Conservation (phyloP, 140 eudicot genomes). For the Flaveria floridana region DNA sequence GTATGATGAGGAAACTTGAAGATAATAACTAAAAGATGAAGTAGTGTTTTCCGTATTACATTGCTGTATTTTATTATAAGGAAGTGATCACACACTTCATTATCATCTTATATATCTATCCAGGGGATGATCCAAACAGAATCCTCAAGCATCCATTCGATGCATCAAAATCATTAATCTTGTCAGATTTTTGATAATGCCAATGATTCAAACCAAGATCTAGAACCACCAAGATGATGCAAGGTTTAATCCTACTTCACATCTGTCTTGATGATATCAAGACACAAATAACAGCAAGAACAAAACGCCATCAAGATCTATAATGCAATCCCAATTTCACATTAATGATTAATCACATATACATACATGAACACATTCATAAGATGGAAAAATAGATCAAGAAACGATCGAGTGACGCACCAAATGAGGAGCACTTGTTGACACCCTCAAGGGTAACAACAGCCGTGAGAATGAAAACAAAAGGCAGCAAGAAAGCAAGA, state of each 20-base stretch:
- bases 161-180: not conserved
- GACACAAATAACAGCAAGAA: not conserved
- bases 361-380: not conserved
- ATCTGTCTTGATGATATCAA: slow-evolving; percentile 16
- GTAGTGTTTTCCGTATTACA: no score
- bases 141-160: slow-evolving; percentile 22
- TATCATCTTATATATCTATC: not conserved
- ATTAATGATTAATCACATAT: not conserved
- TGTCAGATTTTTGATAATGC: slow-evolving; percentile 14
- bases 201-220: slow-evolving; percentile 32
- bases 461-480: slow-evolving; percentile 94
- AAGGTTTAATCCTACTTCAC: slow-evolving; percentile 14
- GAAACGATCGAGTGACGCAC: slow-evolving; percentile 33
- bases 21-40: no score
- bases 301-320: slow-evolving; percentile 23
- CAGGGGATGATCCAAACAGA: slow-evolving; percentile 2
- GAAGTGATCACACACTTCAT: not conserved
- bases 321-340: slow-evolving; percentile 22
- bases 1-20: no score
- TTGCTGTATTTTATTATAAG: no score
- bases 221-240: slow-evolving; percentile 20
- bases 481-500: slow-evolving; percentile 85
- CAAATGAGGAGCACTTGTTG: slow-evolving; percentile 93
- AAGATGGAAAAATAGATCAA: slow-evolving; percentile 4
- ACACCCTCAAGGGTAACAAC: slow-evolving; percentile 98